phyloP scores from a whole-genome alignment of 768 basidiomycete species.

The Suillus tomentosus region DNA sequence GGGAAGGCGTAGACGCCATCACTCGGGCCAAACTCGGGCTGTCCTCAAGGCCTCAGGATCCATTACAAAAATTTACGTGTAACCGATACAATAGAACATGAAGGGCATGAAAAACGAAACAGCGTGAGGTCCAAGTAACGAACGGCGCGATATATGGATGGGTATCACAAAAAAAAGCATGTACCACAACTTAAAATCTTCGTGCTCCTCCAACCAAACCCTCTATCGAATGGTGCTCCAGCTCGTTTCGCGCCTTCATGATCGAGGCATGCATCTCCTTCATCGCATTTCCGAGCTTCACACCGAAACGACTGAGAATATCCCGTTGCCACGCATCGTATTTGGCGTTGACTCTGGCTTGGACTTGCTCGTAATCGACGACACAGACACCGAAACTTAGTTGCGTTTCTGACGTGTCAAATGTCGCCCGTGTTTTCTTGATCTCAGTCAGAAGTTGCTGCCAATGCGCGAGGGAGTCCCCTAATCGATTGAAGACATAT shows the following conservation, averaged over 20 bases:
- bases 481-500: slow-evolving; percentile 93
- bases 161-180: slow-evolving; percentile 3
- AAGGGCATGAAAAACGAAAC: slow-evolving; percentile 3
- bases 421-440: slow-evolving; percentile 93
- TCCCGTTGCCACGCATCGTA: slow-evolving; percentile 99
- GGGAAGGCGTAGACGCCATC: background rate
- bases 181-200: background rate
- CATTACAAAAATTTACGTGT: slow-evolving; percentile 3
- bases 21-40: background rate
- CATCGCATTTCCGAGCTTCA: slow-evolving; percentile 92
- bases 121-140: slow-evolving; percentile 4
- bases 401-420: slow-evolving; percentile 94
- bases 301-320: slow-evolving; percentile 88
- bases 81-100: slow-evolving; percentile 8
- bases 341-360: slow-evolving; percentile 96
- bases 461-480: slow-evolving; percentile 93
- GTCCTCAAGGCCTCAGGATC: background rate
- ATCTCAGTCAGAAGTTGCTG: slow-evolving; percentile 96
- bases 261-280: slow-evolving; percentile 97
- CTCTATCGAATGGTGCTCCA: slow-evolving; percentile 96
- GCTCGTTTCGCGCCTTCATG: slow-evolving; percentile 89
- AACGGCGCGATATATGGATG: slow-evolving; percentile 3
- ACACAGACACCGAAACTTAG: slow-evolving; percentile 91
- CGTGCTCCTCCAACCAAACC: slow-evolving; percentile 63
- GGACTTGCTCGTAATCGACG: slow-evolving; percentile 97